Conservation (phyloP, 768 basidiomycete genomes). For the Kwoniella dejecticola region DNA sequence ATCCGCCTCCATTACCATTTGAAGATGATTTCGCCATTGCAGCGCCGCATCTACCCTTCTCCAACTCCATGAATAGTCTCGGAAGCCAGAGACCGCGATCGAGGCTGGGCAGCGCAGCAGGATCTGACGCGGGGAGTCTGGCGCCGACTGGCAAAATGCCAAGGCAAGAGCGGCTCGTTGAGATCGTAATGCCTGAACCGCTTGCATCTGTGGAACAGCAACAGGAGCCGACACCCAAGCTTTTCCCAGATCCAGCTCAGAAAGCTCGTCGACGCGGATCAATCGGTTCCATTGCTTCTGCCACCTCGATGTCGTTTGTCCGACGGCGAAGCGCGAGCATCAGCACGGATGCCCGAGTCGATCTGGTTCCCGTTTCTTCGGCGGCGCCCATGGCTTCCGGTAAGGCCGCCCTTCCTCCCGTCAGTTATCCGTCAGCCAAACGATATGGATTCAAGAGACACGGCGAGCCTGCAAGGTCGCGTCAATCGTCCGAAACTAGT, state of each 20-base stretch:
- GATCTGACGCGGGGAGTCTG: slow-evolving; percentile 33
- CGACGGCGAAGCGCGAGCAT: slow-evolving; percentile 36
- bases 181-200: slow-evolving; percentile 55
- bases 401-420: slow-evolving; percentile 39
- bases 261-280: slow-evolving; percentile 36
- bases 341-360: slow-evolving; percentile 6
- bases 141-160: slow-evolving; percentile 28
- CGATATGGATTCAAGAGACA: slow-evolving; percentile 51
- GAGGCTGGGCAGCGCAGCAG: slow-evolving; percentile 29
- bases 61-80: slow-evolving; percentile 23
- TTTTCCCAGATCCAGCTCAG: slow-evolving; percentile 9
- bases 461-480: slow-evolving; percentile 31
- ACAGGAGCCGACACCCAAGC: slow-evolving; percentile 5
- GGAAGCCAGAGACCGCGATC: slow-evolving; percentile 20
- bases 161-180: slow-evolving; percentile 45
- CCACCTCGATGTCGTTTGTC: slow-evolving; percentile 32
- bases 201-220: slow-evolving; percentile 27
- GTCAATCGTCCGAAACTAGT: slow-evolving; percentile 45
- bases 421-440: slow-evolving; percentile 52
- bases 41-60: slow-evolving; percentile 16
- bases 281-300: slow-evolving; percentile 37
- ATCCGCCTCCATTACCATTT: slow-evolving; percentile 40
- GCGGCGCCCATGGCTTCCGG: slow-evolving; percentile 28
- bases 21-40: slow-evolving; percentile 38
- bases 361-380: neutral